phyloP scores from a whole-genome alignment of 2,329 filamentous ascomycete genomes.

The Alternaria panax region DNA sequence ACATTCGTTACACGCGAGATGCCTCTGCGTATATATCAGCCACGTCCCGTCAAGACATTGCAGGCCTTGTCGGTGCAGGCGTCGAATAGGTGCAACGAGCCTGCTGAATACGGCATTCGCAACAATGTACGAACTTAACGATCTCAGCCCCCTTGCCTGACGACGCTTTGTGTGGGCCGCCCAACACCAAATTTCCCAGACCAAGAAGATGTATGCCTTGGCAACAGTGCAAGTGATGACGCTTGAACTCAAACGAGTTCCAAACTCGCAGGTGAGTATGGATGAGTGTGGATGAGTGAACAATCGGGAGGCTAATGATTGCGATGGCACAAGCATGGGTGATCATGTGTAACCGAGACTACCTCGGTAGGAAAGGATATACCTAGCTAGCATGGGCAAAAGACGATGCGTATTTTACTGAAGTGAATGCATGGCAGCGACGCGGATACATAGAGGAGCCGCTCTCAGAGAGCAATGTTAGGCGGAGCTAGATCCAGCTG shows the following conservation, averaged over 20 bases:
- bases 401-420: not conserved
- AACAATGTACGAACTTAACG: conserved; percentile 31
- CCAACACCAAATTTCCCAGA: conserved; percentile 13
- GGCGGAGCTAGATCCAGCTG: not conserved
- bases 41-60: not conserved
- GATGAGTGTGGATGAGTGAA: conserved; percentile 19
- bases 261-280: not conserved
- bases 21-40: conserved; percentile 12
- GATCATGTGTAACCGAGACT: conserved; percentile 2
- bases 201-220: conserved; percentile 14
- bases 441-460: too few relatives aligned
- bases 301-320: not conserved
- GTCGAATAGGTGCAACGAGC: conserved; percentile 20
- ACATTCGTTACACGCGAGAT: conserved; percentile 28
- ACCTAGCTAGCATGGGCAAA: not conserved
- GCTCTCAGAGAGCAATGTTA: not conserved
- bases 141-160: conserved; percentile 42
- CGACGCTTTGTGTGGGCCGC: conserved; percentile 30
- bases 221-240: conserved; percentile 1
- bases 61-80: conserved; percentile 12
- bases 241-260: not conserved
- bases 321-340: conserved; percentile 13
- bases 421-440: not conserved
- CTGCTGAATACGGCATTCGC: conserved; percentile 31
- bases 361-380: not conserved